A percentile compares a stretch with the other conserved stretches of the same genome.
Conservation (phyloP, 345 rosid genomes). For the Theobroma cacao region DNA sequence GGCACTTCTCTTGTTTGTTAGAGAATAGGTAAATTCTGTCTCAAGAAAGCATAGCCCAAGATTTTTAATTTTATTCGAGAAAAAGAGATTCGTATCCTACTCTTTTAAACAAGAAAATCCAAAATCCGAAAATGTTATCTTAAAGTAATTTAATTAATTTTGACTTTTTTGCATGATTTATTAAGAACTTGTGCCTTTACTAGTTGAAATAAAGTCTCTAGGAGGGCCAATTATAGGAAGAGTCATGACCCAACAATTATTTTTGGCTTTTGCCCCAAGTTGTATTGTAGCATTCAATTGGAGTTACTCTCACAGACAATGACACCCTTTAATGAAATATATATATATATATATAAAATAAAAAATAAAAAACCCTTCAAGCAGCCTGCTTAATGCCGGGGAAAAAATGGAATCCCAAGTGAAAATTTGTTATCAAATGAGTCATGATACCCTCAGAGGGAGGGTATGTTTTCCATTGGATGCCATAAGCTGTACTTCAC, state of each 20-base stretch:
- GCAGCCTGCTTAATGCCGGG: not conserved
- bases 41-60: too few relatives aligned
- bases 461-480: not conserved
- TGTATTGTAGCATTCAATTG: not conserved
- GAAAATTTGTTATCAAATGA: too few relatives aligned
- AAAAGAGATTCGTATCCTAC: too few relatives aligned
- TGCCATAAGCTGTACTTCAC: not conserved
- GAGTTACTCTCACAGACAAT: not conserved
- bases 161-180: too few relatives aligned
- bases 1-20: too few relatives aligned
- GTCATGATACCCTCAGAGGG: not conserved
- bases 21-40: too few relatives aligned
- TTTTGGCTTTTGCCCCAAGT: not conserved
- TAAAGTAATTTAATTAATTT: too few relatives aligned
- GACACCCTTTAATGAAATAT: not conserved
- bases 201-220: not conserved
- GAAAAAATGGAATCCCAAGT: not conserved
- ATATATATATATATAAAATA: too few relatives aligned
- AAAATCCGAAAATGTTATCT: too few relatives aligned
- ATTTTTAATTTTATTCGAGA: too few relatives aligned
- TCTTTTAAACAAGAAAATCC: too few relatives aligned
- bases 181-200: not conserved
- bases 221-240: not conserved
- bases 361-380: not conserved
- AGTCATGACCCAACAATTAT: not conserved